Base-by-base conservation (phyloP, 169 alveolate genomes). In the Cryptosporidium sp. region DNA sequence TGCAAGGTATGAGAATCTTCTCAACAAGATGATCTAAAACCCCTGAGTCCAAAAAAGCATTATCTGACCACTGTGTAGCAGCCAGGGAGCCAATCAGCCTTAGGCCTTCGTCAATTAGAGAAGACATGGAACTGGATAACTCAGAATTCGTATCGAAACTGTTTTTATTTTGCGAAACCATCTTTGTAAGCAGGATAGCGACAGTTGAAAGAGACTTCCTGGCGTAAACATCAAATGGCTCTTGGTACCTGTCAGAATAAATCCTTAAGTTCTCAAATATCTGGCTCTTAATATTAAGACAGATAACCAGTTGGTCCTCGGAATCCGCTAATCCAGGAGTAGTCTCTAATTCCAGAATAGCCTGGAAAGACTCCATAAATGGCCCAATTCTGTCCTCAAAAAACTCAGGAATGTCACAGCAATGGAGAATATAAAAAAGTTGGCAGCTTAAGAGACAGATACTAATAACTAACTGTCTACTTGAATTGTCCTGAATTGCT, bases 361-460 rank as follows among this genome's bases (percentile, higher is more conserved):
- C 75, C n/a, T 80, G 89, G 21, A 80, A 80, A 18, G 89, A 62
- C 23, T 80, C 69, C 89, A 80, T 80, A 52, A 80, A 80, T 43
- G 43, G 55, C 18, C 52, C 67, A 23, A 80, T 80, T 31, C 75
- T 58, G 51, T 80, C 75, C 68, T 80, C 89, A 41, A 80, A 80
- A 41, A 80, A 80, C 31, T 80, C 89, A 35, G 89, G 89, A 65
- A 80, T 65, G 41, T 80, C 89, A 43, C 89, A 80, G 29, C 89
- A 80, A 65, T 80, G 89, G 12, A 80, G 89, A 80, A 59, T 80
- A 65, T 80, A 80, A 80, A 80, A 80, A 2, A 80, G 29, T 39
- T 80, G 89, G 9, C 89, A 80, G 45, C 80, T 62, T 16, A 80
- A 29, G 16, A 80, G 51, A 39, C 89, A 80, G 5, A 80, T 80